A percentile compares a stretch with the other conserved stretches of the same genome.
Conservation (phyloP, 2,329 filamentous ascomycete species). For the Phialocephala subalpina region DNA sequence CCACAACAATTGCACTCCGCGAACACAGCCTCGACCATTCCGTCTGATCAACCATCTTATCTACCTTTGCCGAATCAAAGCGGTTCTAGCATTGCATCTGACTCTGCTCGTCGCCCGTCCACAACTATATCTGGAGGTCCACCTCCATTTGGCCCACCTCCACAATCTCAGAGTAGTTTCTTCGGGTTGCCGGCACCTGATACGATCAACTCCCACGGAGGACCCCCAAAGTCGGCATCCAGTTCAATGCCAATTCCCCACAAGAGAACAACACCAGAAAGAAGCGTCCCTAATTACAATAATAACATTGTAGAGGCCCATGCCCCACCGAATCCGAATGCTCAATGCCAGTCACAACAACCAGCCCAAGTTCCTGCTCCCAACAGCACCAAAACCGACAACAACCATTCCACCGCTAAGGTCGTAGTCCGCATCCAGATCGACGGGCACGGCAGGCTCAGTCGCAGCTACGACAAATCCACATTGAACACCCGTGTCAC, state of each 20-base stretch:
- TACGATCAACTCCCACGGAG: conserved; percentile 6
- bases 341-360: background rate
- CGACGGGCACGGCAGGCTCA: conserved; percentile 5
- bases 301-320: conserved; percentile 2
- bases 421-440: conserved; percentile 18
- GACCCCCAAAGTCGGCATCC: background rate
- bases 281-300: conserved; percentile 11
- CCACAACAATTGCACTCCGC: background rate
- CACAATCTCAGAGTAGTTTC: too few species aligned
- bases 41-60: conserved; percentile 2
- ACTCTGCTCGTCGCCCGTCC: conserved; percentile 10
- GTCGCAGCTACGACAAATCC: conserved; percentile 20
- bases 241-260: conserved; percentile 7
- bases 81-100: conserved; percentile 9
- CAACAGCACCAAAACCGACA: background rate
- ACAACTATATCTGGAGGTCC: conserved; percentile 10
- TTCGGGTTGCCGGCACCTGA: conserved; percentile 9
- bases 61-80: conserved; percentile 8
- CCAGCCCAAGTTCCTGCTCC: conserved; percentile 10
- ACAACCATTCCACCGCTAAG: conserved; percentile 9
- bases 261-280: conserved; percentile 1
- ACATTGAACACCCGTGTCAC: conserved; percentile 10
- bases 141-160: background rate
- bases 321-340: background rate
- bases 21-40: background rate